Conservation (phyloP, 176 grass and related monocot species). For the Panicum miliaceum region DNA sequence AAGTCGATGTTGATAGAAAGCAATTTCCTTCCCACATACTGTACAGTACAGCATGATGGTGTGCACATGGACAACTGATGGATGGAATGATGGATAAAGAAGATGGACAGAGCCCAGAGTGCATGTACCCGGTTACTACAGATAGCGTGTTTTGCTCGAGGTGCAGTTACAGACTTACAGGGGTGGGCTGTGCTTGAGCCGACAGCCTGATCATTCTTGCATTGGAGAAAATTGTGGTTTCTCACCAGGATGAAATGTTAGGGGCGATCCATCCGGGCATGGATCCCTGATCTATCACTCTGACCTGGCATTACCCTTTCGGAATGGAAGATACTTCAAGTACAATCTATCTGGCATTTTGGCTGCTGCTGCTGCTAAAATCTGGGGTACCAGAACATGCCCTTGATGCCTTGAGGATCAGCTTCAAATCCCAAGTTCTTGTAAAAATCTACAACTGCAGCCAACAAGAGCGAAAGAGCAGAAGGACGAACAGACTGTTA, state of each 20-base stretch:
- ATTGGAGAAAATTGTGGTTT: background rate
- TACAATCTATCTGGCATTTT: background rate
- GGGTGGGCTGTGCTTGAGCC: background rate
- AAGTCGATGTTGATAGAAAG: background rate
- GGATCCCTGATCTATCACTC: background rate
- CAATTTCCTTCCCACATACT: slow-evolving; percentile 3
- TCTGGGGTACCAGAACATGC: slow-evolving; percentile 97
- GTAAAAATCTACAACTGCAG: slow-evolving; percentile 96
- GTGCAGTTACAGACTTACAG: background rate
- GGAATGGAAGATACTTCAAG: background rate
- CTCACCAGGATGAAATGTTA: background rate
- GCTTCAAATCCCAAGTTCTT: slow-evolving; percentile 96
- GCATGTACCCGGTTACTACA: background rate
- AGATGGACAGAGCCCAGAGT: background rate
- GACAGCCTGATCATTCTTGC: background rate
- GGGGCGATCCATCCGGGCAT: background rate
- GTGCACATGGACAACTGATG: slow-evolving; percentile 16
- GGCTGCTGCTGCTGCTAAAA: slow-evolving; percentile 20
- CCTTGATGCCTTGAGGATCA: slow-evolving; percentile 96
- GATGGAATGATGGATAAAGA: background rate
- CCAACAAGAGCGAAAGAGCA: background rate
- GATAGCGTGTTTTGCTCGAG: background rate
- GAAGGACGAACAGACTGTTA: background rate
- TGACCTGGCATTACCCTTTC: background rate
- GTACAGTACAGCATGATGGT: background rate